phyloP scores from a whole-genome alignment of 2,329 filamentous ascomycete species.

The Penicillium sp. region DNA sequence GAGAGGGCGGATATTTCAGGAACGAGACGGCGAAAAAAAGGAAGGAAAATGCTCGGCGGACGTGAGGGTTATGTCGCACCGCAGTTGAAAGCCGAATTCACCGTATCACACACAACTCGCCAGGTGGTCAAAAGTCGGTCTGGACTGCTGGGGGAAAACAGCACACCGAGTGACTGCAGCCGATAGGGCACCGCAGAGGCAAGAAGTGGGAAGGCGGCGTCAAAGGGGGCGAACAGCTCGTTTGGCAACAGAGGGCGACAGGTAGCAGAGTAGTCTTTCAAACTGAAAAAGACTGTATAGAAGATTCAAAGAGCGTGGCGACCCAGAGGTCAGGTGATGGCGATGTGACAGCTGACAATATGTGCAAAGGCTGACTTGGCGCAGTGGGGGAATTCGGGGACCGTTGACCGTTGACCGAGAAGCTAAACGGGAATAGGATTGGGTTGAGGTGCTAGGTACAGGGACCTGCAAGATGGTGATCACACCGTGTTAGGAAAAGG shows the following conservation, averaged over 20 bases:
- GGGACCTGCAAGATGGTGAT: constrained; percentile 22
- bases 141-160: constrained; percentile 23
- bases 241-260: neutral
- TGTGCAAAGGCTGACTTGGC: constrained; percentile 14
- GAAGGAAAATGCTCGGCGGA: constrained; percentile 14
- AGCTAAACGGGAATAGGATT: constrained; percentile 11
- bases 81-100: constrained; percentile 30
- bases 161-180: constrained; percentile 24
- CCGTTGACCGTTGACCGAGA: constrained; percentile 1
- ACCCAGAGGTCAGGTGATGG: constrained; percentile 23
- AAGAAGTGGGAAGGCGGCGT: neutral
- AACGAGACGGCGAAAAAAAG: constrained; percentile 13
- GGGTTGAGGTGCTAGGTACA: constrained; percentile 11
- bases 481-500: constrained; percentile 10
- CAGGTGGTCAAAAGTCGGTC: constrained; percentile 35
- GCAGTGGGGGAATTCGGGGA: constrained; percentile 9
- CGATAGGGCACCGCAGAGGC: neutral
- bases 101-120: constrained; percentile 25
- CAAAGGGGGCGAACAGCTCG: neutral
- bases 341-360: constrained; percentile 20
- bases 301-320: constrained; percentile 18
- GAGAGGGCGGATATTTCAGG: constrained; percentile 8
- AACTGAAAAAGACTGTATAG: neutral
- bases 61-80: constrained; percentile 25
- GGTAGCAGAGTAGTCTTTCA: neutral